These are phyloP conservation scores for Purpureocillium lavendulum DNA, from an alignment of 2,329 filamentous ascomycete genomes.

Conservation along the genomic window DNA sequence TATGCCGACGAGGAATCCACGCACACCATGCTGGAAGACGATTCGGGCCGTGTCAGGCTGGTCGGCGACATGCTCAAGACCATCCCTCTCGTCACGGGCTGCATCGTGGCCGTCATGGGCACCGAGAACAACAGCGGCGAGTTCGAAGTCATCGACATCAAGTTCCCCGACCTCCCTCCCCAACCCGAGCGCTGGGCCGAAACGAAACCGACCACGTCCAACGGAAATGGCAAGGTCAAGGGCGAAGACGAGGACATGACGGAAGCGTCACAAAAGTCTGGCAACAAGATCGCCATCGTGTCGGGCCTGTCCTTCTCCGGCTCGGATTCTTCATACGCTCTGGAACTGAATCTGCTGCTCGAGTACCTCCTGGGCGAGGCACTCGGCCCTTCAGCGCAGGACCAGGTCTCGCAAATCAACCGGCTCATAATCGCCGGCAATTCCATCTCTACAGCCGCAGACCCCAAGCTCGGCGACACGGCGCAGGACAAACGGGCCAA, in stretches of 20 bases:
- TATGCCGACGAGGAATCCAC: conserved; percentile 50
- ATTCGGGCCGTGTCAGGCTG: conserved; percentile 79
- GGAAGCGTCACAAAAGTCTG: conserved; percentile 24
- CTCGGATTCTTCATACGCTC: conserved; percentile 58
- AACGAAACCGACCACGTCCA: conserved; percentile 35
- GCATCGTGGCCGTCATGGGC: conserved; percentile 88
- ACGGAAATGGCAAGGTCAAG: conserved; percentile 20
- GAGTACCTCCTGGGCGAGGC: conserved; percentile 87
- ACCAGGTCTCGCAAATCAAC: conserved; percentile 59
- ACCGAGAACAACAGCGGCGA: conserved; percentile 89
- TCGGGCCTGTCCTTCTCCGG: conserved; percentile 83
- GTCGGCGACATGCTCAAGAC: conserved; percentile 61
- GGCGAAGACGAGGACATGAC: conserved; percentile 47
- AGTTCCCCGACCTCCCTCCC: conserved; percentile 75
- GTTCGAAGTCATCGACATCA: conserved; percentile 85
- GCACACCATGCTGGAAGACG: conserved; percentile 86
- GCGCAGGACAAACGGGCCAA: conserved; percentile 35
- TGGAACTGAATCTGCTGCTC: conserved; percentile 68
- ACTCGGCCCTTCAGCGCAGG: conserved; percentile 50
- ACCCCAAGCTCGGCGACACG: conserved; percentile 29
- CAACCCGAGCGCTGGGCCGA: conserved; percentile 76
- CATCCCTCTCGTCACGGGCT: conserved; percentile 78
- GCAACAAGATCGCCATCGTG: conserved; percentile 68
- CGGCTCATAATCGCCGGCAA: conserved; percentile 89
- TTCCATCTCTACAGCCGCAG: conserved; percentile 61